phyloP scores from a whole-genome alignment of 2,329 filamentous ascomycete genomes.

The Whalleya microplaca region DNA sequence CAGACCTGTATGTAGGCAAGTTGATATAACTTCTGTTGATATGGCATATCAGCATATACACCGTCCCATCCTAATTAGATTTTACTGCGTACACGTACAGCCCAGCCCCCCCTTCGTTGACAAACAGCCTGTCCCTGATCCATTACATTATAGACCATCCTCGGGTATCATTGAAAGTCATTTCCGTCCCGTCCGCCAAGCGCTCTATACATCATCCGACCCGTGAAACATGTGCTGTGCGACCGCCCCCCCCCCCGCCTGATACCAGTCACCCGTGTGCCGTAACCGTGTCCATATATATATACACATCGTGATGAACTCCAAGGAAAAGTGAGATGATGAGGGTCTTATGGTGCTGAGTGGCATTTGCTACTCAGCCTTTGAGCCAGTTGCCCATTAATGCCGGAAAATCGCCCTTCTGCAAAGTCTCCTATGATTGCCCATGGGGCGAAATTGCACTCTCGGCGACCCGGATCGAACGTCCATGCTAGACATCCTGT shows the following conservation, averaged over 20 bases:
- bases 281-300: constrained; percentile 18
- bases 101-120: neutral
- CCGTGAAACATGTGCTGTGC: constrained; percentile 8
- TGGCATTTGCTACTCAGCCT: constrained; percentile 32
- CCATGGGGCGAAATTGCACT: constrained; percentile 55
- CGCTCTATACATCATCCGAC: constrained; percentile 24
- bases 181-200: constrained; percentile 17
- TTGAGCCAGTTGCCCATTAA: constrained; percentile 40
- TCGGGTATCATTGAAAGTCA: constrained; percentile 37
- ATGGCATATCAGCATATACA: neutral
- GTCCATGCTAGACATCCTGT: constrained; percentile 55
- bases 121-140: constrained; percentile 7
- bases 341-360: constrained; percentile 18
- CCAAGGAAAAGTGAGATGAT: neutral
- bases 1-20: too few relatives aligned
- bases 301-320: constrained; percentile 9
- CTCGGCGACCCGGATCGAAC: constrained; percentile 45
- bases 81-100: too few relatives aligned
- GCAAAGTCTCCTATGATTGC: constrained; percentile 48
- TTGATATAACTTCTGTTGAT: neutral
- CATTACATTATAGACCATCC: constrained; percentile 33
- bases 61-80: too few relatives aligned
- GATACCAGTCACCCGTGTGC: constrained; percentile 22
- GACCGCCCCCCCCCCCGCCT: constrained; percentile 8
- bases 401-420: constrained; percentile 42